Base-by-base conservation (phyloP, 129 eudicot species). In the Chrysanthemum lavandulifolium region DNA sequence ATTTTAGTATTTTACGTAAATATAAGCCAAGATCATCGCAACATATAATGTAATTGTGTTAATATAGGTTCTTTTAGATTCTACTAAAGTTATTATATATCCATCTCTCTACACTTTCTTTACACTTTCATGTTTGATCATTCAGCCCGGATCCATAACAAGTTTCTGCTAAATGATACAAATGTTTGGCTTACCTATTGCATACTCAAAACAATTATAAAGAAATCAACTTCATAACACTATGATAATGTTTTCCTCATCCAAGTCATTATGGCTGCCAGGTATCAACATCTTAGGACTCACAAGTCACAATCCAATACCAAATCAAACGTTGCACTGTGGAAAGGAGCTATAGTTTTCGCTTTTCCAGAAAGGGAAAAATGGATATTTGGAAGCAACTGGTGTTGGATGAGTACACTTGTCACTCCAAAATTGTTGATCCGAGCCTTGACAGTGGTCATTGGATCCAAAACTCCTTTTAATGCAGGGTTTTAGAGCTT, bases 351-450 rank as follows among this genome's bases (percentile, higher is more conserved):
- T 74, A 83, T 88, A 51, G 91, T 87, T 76, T 92, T 96, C 3
- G 85, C 89, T 69, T 92, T 95, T 45, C 86, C 89, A 18, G 98
- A 87, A 29, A 92, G 31, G 57, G 98, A 83, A 78, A 89, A 78
- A 18, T 83, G 82, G 65, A 96, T 87, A 82, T 76, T 92, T 1
- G 98, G 96, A 4, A 96, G 96, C 98, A 96, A 93, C 71, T 87
- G 95, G 12, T 89, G 96, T 82, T 93, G 96, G 78, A 93, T 80
- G 64, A 93, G 83, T 31, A 88, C 95, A 73, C 72, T 85, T 12
- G 90, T 82, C 73, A 86, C 85, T 66, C 98, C 98, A 69, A 69
- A 80, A 89, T 86, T 89, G 91, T 89, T 87, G 45, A 93, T 74
- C 40, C 95, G 88, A 0, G 86, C 92, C 83, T 93, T 93, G 49